These are phyloP conservation scores for Xerocomellus chrysenteron DNA, from an alignment of 768 basidiomycete species.

Conservation along the genomic window DNA sequence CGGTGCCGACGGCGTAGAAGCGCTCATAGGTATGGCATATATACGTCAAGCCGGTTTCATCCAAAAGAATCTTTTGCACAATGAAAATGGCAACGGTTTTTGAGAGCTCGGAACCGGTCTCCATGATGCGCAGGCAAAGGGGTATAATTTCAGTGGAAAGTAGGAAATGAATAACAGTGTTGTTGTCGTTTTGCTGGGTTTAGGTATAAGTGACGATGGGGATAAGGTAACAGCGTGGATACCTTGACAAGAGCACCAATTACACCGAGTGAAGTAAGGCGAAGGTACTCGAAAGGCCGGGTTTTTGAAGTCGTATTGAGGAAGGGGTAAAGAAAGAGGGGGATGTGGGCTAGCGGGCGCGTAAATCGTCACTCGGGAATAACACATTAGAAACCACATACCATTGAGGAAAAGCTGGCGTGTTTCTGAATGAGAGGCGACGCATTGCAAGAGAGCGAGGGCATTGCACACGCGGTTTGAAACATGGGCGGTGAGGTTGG, in stretches of 20 bases:
- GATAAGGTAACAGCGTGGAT: constrained; percentile 16
- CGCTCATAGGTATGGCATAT: constrained; percentile 99
- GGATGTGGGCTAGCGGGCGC: constrained; percentile 81
- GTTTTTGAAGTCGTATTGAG: constrained; percentile 99
- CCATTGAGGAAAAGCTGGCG: constrained; percentile 93
- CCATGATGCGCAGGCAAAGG: constrained; percentile 98
- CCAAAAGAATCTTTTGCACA: constrained; percentile 95
- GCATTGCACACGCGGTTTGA: constrained; percentile 99
- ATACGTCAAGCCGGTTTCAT: constrained; percentile 96
- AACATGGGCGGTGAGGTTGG: constrained; percentile 94
- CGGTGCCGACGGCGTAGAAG: constrained; percentile 98
- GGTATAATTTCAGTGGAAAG: constrained; percentile 99
- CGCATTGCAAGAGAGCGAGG: constrained; percentile 94
- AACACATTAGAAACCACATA: constrained; percentile 31
- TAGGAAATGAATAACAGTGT: constrained; percentile 97
- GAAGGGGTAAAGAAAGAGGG: constrained; percentile 93
- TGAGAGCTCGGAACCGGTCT: constrained; percentile 96
- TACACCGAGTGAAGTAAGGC: constrained; percentile 98
- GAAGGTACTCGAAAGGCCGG: constrained; percentile 98
- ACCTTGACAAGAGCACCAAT: constrained; percentile 99
- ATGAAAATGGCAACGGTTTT: constrained; percentile 99
- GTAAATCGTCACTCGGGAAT: background rate
- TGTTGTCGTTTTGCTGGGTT: constrained; percentile 95
- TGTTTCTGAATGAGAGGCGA: constrained; percentile 96
- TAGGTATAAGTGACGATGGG: constrained; percentile 11